A percentile compares a stretch with the other conserved stretches of the same genome.
Conservation (phyloP, 2,329 filamentous ascomycete genomes). For the Diaporthe australafricana region DNA sequence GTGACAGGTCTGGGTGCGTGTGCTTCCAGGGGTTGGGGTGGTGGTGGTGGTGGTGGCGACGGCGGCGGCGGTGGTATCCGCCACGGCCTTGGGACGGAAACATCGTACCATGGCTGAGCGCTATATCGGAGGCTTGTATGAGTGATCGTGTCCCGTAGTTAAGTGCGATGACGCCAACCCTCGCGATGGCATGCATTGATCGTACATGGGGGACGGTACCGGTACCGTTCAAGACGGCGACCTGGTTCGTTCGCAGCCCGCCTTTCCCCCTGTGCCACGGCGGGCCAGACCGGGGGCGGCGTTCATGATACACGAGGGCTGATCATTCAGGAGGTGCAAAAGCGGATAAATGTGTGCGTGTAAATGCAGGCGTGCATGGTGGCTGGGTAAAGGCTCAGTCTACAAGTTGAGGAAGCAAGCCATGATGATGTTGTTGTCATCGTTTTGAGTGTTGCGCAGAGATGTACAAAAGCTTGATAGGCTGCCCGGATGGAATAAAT, state of each 20-base stretch:
- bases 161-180: neutral
- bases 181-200: slow-evolving; percentile 8
- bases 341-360: no score
- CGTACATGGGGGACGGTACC: no score
- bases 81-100: neutral
- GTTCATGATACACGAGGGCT: no score
- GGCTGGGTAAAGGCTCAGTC: neutral
- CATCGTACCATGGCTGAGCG: neutral
- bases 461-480: neutral
- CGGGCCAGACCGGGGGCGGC: neutral
- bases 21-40: neutral
- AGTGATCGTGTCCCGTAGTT: neutral
- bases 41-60: neutral
- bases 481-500: slow-evolving; percentile 6
- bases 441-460: neutral
- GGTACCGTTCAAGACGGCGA: slow-evolving; percentile 2
- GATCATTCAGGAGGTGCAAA: no score
- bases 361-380: neutral
- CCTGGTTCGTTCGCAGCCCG: neutral
- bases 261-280: neutral
- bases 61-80: neutral
- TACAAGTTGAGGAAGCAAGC: neutral
- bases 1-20: neutral
- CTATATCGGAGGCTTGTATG: neutral
- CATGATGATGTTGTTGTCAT: neutral